Evolutionary conservation across 2,329 filamentous ascomycete species (phyloP).

Genomic region (Microdochium bolleyi): DNA sequence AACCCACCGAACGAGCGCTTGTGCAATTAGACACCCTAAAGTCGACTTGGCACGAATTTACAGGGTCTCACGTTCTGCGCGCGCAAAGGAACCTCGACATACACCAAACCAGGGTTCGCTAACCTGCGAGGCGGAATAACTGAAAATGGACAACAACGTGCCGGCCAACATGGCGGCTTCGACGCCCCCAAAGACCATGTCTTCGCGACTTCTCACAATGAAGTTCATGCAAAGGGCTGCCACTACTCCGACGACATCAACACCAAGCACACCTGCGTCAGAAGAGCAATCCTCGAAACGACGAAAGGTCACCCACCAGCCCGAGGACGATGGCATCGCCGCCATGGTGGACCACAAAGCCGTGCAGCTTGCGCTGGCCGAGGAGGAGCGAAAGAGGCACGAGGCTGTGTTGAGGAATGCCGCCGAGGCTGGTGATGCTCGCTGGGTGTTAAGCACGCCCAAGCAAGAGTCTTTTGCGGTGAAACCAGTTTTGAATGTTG

Average conservation of each 20-base stretch:
- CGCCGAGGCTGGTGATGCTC: slow-evolving; percentile 58
- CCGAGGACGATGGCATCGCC: slow-evolving; percentile 24
- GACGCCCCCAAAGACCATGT: slow-evolving; percentile 65
- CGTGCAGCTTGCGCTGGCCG: slow-evolving; percentile 55
- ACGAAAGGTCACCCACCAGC: slow-evolving; percentile 39
- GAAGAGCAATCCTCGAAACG: slow-evolving; percentile 54
- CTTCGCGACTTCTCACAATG: slow-evolving; percentile 84
- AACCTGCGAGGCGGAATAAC: too few relatives aligned
- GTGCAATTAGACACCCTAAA: too few relatives aligned
- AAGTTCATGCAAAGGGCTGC: slow-evolving; percentile 90
- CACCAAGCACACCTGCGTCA: slow-evolving; percentile 31
- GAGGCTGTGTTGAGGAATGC: slow-evolving; percentile 54
- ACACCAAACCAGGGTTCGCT: too few relatives aligned
- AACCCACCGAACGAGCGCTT: too few relatives aligned
- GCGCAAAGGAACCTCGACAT: too few relatives aligned
- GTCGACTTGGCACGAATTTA: too few relatives aligned
- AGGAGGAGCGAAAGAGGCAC: slow-evolving; percentile 59
- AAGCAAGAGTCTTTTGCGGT: neutral
- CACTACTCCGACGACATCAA: slow-evolving; percentile 29
- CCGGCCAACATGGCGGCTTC: slow-evolving; percentile 34
- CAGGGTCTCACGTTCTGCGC: too few relatives aligned
- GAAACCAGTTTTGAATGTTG: slow-evolving; percentile 42
- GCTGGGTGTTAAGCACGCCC: slow-evolving; percentile 63
- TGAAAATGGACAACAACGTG: too few relatives aligned
- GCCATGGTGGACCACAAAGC: slow-evolving; percentile 48